Base-by-base conservation (phyloP, 352 stramenopile genomes). In the Pythium oligandrum region DNA sequence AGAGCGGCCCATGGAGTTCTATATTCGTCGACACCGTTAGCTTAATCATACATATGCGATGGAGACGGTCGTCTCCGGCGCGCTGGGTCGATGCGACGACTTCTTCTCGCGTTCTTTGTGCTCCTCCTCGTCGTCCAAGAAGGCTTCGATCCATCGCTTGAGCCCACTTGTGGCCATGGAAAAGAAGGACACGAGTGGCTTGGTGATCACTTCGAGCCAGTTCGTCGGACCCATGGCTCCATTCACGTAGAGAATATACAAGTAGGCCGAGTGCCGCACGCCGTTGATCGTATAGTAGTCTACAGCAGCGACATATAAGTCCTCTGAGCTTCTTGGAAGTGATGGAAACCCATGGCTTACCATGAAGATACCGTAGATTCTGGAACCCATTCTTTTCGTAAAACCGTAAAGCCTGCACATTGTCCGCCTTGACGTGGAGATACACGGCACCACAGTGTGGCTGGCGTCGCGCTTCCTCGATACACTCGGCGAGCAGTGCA, bases 351-450 rank as follows among this genome's bases (percentile, higher is more conserved):
- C 5, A 48, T 49, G n/a, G 31, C 51, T 32, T 51, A 96, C 89
- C 87, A 85, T 95, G 65, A 44, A 98, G 91, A 57, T 89, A 95
- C 37, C 90, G 81, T 38, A 98, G 69, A 56, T 90, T 90, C 50
- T 83, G 79, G 61, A 99, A 99, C 6, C 90, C 93, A 53, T 98
- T 90, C 63, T 94, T 92, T 79, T 98, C 93, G 71, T 99, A 99
- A 61, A 99, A 98, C 57, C 82, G 80, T 63, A 98, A 83, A 0
- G 96, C 96, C 26, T 79, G 86, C 17, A 80, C 36, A 64, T 99
- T 99, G 64, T 97, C 95, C 4, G 86, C 95, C 63, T 98, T 98
- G 7, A 98, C 96, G 70, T 99, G 96, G 33, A 99, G 73, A 66
- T 98, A 99, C 10, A 98, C 75, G 0, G 89, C 92, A 31, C 92